These are phyloP conservation scores for Colletotrichum sp. DNA, from an alignment of 2,329 filamentous ascomycete species.

Conservation along the genomic window DNA sequence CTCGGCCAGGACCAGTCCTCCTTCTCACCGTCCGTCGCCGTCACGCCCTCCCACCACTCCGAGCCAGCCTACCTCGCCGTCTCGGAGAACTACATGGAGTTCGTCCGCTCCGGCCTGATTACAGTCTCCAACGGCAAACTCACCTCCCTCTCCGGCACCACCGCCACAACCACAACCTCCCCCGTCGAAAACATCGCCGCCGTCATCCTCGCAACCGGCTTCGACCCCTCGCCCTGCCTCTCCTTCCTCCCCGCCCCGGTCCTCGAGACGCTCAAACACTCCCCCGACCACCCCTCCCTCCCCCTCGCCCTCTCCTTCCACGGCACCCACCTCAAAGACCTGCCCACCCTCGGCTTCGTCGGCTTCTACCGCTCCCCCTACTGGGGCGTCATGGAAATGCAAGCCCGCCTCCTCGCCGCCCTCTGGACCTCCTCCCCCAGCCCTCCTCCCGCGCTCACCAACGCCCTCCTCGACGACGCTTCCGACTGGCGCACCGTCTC, in stretches of 20 bases:
- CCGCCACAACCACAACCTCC: constrained; percentile 34
- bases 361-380: constrained; percentile 86
- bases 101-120: constrained; percentile 71
- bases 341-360: constrained; percentile 76
- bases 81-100: constrained; percentile 75
- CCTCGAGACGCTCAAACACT: constrained; percentile 62
- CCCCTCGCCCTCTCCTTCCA: constrained; percentile 73
- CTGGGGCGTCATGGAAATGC: constrained; percentile 89
- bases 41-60: constrained; percentile 43
- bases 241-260: constrained; percentile 66
- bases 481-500: constrained; percentile 51
- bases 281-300: constrained; percentile 57
- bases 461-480: constrained; percentile 48
- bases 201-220: constrained; percentile 79
- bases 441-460: constrained; percentile 30
- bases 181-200: constrained; percentile 63
- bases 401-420: constrained; percentile 70
- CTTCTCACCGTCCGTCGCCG: constrained; percentile 42
- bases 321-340: constrained; percentile 62
- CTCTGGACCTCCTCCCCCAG: constrained; percentile 55
- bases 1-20: constrained; percentile 61
- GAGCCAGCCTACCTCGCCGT: constrained; percentile 71
- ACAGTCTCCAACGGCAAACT: constrained; percentile 54
- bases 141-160: constrained; percentile 36
- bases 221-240: constrained; percentile 67